Evolutionary conservation across 176 grass and related monocot species (phyloP).

Genomic region (Aechmea fasciata): DNA sequence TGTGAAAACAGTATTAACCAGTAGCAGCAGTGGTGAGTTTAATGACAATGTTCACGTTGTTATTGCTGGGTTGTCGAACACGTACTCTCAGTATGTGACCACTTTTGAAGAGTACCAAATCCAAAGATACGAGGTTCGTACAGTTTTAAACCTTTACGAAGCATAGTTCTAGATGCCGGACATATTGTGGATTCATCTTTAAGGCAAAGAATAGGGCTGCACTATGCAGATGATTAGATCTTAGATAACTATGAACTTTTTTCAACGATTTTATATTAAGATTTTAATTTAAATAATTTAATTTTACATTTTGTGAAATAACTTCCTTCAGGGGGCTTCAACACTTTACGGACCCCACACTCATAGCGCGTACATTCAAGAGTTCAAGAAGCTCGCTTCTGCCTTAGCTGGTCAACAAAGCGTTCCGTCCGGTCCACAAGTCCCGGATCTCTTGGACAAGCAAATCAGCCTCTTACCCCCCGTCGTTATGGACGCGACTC

Average conservation of each 20-base stretch:
- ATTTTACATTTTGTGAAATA: slow-evolving; percentile 13
- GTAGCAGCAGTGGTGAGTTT: slow-evolving; percentile 47
- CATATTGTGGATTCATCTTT: neutral
- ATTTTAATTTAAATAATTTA: neutral
- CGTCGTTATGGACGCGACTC: slow-evolving; percentile 64
- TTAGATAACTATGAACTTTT: too few relatives aligned
- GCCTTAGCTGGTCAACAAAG: slow-evolving; percentile 50
- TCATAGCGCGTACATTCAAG: slow-evolving; percentile 88
- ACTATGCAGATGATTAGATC: neutral
- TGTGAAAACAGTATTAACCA: slow-evolving; percentile 59
- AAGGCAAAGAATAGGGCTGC: neutral
- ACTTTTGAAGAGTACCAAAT: slow-evolving; percentile 91
- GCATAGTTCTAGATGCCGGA: neutral
- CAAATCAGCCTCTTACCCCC: slow-evolving; percentile 78
- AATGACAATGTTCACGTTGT: slow-evolving; percentile 58
- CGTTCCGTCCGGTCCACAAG: slow-evolving; percentile 35
- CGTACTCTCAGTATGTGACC: slow-evolving; percentile 89
- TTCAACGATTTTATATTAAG: too few relatives aligned
- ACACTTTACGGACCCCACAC: slow-evolving; percentile 91
- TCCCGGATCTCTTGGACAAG: slow-evolving; percentile 74
- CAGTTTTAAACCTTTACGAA: neutral
- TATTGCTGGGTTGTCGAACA: slow-evolving; percentile 87
- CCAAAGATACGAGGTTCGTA: slow-evolving; percentile 92
- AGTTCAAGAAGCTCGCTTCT: slow-evolving; percentile 79
- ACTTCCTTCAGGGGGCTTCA: slow-evolving; percentile 57